Conservation (phyloP, 306 rosid genomes). For the Quercus robur region DNA sequence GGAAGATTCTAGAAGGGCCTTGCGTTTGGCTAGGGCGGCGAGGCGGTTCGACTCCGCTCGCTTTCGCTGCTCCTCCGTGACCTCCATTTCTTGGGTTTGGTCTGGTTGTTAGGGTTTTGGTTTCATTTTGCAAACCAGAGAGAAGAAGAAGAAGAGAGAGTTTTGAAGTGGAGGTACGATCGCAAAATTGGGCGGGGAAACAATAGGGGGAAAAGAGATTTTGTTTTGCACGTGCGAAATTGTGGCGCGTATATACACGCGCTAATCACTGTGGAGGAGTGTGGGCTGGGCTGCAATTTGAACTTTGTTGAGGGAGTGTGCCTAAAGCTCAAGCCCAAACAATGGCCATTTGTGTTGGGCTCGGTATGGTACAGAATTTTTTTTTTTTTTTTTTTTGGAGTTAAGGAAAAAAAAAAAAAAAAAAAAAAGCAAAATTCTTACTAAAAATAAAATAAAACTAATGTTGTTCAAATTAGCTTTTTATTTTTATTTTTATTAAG, state of each 20-base stretch:
- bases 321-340: not conserved
- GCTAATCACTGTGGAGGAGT: not conserved
- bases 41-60: conserved; percentile 72
- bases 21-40: conserved; percentile 80
- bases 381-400: too few species aligned
- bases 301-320: not conserved
- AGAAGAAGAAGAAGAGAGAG: too few species aligned
- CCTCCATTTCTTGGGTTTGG: conserved; percentile 28
- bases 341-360: too few species aligned
- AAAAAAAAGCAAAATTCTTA: too few species aligned
- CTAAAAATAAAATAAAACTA: too few species aligned
- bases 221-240: not conserved
- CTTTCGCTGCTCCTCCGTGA: conserved; percentile 69
- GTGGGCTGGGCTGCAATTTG: not conserved
- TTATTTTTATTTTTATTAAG: rapidly evolving
- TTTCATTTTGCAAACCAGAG: too few species aligned
- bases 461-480: too few species aligned
- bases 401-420: too few species aligned
- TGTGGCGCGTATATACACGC: not conserved
- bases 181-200: not conserved
- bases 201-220: too few species aligned
- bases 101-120: not conserved
- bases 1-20: conserved; percentile 46
- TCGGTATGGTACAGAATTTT: too few species aligned
- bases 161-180: not conserved